Conservation (phyloP, 441 rosid species). For the Adansonia grandidieri region DNA sequence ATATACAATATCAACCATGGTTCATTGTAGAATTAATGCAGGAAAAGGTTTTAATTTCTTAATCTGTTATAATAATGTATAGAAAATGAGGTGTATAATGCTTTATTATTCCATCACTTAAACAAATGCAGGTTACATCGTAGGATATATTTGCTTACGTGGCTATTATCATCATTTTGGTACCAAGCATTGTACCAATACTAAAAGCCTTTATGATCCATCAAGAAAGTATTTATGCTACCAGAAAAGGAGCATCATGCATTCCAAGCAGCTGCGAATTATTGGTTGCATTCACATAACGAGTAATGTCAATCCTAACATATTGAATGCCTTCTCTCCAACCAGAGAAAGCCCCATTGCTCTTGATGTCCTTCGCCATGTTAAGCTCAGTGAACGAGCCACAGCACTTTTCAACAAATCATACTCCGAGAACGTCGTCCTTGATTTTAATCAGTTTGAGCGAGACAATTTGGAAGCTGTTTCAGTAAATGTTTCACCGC, state of each 20-base stretch:
- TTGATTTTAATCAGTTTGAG: slow-evolving; percentile 38
- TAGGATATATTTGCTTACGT: slow-evolving; percentile 1
- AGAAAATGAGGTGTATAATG: background rate
- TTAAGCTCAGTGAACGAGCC: slow-evolving; percentile 51
- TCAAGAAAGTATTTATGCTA: slow-evolving; percentile 53
- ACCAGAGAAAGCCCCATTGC: slow-evolving; percentile 32
- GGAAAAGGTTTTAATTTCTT: too few relatives aligned
- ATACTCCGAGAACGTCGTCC: slow-evolving; percentile 32
- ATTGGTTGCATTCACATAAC: slow-evolving; percentile 59
- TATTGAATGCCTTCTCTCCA: slow-evolving; percentile 40
- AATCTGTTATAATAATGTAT: background rate
- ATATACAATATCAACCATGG: too few relatives aligned
- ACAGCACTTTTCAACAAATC: slow-evolving; percentile 38
- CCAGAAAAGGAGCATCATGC: slow-evolving; percentile 46
- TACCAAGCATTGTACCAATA: slow-evolving; percentile 40
- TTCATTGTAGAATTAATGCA: too few relatives aligned
- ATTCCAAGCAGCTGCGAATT: slow-evolving; percentile 39
- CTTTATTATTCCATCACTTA: background rate
- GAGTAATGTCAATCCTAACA: slow-evolving; percentile 39
- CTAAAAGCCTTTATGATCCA: slow-evolving; percentile 48
- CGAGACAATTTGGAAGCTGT: slow-evolving; percentile 16
- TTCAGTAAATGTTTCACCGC: slow-evolving; percentile 39
- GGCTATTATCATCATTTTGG: slow-evolving; percentile 19
- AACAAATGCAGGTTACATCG: slow-evolving; percentile 23
- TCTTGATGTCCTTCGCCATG: slow-evolving; percentile 49